These are phyloP conservation scores for Pseudopithomyces chartarum DNA, from an alignment of 2,329 filamentous ascomycete genomes.

Conservation along the genomic window DNA sequence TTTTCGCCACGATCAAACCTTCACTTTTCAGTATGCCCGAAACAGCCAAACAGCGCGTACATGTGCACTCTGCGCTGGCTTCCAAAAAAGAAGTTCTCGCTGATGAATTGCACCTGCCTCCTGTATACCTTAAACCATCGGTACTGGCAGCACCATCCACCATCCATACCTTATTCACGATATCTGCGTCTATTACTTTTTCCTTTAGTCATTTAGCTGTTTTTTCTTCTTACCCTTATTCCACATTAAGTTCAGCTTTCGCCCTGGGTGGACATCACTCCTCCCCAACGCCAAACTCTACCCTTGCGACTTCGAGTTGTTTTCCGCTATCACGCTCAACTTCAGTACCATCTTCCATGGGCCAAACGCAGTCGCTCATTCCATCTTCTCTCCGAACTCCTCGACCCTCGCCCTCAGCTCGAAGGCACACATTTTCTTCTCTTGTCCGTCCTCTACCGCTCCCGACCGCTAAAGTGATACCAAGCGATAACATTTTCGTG, in stretches of 20 bases:
- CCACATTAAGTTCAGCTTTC: not conserved
- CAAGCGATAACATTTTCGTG: slow-evolving; percentile 46
- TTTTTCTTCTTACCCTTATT: not conserved
- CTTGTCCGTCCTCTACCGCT: not conserved
- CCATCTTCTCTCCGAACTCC: not conserved
- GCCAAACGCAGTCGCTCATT: not conserved
- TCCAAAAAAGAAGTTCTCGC: not conserved
- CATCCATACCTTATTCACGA: not conserved
- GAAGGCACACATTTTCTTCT: not conserved
- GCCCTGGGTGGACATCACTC: not conserved
- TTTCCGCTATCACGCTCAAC: not conserved
- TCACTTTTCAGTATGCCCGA: not conserved
- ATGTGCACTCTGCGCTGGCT: not conserved
- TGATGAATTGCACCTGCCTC: not conserved
- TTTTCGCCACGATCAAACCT: slow-evolving; percentile 4
- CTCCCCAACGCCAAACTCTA: not conserved
- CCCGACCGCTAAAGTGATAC: slow-evolving; percentile 10
- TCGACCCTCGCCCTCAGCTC: not conserved
- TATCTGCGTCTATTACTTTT: not conserved
- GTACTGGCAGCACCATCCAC: not conserved
- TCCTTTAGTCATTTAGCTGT: not conserved
- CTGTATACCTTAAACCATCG: not conserved
- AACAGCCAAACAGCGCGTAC: not conserved
- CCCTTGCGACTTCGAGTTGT: not conserved
- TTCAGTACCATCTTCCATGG: not conserved